A percentile compares a stretch with the other conserved stretches of the same genome.
These are phyloP conservation scores for Fulvia fulva DNA, from an alignment of 2,329 filamentous ascomycete genomes.

Conservation along the genomic window DNA sequence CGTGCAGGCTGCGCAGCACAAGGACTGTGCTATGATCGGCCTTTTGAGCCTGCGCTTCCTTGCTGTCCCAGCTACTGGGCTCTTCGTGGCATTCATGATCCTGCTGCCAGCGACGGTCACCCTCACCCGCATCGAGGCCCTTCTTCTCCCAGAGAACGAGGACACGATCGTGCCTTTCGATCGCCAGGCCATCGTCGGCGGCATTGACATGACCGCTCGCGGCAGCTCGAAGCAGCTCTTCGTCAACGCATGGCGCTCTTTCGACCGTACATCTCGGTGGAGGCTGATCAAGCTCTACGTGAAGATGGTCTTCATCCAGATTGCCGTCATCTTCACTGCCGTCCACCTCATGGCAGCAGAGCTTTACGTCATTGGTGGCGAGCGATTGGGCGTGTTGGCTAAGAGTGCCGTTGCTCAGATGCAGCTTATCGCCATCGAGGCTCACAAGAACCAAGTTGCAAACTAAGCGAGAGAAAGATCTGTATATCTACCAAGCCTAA, in stretches of 20 bases:
- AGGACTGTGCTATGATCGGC: slow-evolving; percentile 26
- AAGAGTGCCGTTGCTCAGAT: slow-evolving; percentile 27
- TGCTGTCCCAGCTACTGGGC: slow-evolving; percentile 34
- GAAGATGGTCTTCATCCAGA: slow-evolving; percentile 61
- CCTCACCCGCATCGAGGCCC: slow-evolving; percentile 79
- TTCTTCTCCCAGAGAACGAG: slow-evolving; percentile 74
- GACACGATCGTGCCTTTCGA: slow-evolving; percentile 89
- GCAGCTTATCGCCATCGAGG: slow-evolving; percentile 27
- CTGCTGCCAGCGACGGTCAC: slow-evolving; percentile 76
- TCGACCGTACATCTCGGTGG: slow-evolving; percentile 67
- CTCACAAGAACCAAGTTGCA: slow-evolving; percentile 9
- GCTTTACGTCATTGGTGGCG: slow-evolving; percentile 30
- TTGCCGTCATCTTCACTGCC: slow-evolving; percentile 26
- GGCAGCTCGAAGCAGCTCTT: slow-evolving; percentile 58
- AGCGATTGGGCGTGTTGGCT: slow-evolving; percentile 24
- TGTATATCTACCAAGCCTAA: not conserved
- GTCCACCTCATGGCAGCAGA: slow-evolving; percentile 26
- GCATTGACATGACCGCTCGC: slow-evolving; percentile 68
- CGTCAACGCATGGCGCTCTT: slow-evolving; percentile 73
- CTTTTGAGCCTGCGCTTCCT: slow-evolving; percentile 41
- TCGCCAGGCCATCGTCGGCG: slow-evolving; percentile 66
- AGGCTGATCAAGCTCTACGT: slow-evolving; percentile 70
- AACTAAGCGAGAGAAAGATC: not conserved
- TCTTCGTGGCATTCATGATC: slow-evolving; percentile 58
- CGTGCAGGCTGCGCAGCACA: slow-evolving; percentile 21